Evolutionary conservation across 1,139 yeast species (phyloP).

Genomic region (Saccharomyces pastorianus): DNA sequence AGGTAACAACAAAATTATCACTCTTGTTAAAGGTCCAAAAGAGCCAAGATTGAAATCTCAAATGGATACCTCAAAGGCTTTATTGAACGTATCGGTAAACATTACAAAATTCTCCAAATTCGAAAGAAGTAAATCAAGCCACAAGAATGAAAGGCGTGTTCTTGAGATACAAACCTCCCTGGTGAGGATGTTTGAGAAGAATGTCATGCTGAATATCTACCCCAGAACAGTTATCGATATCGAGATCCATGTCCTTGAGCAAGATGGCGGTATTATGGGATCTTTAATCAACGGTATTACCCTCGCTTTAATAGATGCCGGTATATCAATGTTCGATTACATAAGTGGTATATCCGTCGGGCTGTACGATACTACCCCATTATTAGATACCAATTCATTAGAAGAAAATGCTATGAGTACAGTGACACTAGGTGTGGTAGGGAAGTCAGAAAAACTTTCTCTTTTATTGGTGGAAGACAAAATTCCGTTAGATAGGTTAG

Average conservation of each 20-base stretch:
- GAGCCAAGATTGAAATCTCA: slow-evolving; percentile 58
- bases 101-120: slow-evolving; percentile 76
- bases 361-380: slow-evolving; percentile 61
- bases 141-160: slow-evolving; percentile 58
- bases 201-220: slow-evolving; percentile 64
- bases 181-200: slow-evolving; percentile 73
- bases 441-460: slow-evolving; percentile 71
- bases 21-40: slow-evolving; percentile 83
- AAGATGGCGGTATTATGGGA: slow-evolving; percentile 84
- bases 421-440: slow-evolving; percentile 77
- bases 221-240: slow-evolving; percentile 77
- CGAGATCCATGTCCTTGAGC: slow-evolving; percentile 68
- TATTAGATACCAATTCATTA: slow-evolving; percentile 70
- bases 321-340: slow-evolving; percentile 89
- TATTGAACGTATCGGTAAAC: slow-evolving; percentile 55
- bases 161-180: slow-evolving; percentile 69
- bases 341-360: slow-evolving; percentile 79
- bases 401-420: slow-evolving; percentile 81
- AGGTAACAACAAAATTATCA: slow-evolving; percentile 84
- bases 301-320: slow-evolving; percentile 87
- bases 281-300: slow-evolving; percentile 83
- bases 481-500: slow-evolving; percentile 75
- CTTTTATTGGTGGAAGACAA: slow-evolving; percentile 71
- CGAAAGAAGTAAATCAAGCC: slow-evolving; percentile 55
- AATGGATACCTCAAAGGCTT: slow-evolving; percentile 41